Conservation (phyloP, 2,329 filamentous ascomycete genomes). For the Botrytis deweyae region DNA sequence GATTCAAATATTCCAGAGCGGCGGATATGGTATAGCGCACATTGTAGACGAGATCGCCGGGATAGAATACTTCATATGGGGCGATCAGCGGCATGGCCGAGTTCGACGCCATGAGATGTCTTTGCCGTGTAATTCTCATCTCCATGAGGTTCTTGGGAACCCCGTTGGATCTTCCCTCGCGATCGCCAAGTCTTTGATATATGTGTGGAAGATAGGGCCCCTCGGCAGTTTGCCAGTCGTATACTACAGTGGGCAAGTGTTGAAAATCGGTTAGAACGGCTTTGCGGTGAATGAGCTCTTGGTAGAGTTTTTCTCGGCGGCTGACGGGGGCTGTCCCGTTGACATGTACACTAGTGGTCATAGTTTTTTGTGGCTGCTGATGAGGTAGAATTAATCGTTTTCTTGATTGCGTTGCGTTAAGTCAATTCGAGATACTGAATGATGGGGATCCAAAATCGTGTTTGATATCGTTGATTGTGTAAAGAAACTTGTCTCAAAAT, state of each 20-base stretch:
- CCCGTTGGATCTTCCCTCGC: background rate
- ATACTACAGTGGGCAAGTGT: background rate
- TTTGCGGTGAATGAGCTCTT: background rate
- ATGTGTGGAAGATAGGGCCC: background rate
- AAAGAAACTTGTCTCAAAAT: background rate
- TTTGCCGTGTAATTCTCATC: background rate
- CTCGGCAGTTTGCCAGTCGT: background rate
- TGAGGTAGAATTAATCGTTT: background rate
- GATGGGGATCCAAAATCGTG: background rate
- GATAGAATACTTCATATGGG: background rate
- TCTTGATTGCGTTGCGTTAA: background rate
- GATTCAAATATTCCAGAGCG: background rate
- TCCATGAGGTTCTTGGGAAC: background rate
- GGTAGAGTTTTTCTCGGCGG: background rate
- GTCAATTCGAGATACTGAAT: background rate
- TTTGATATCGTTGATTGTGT: background rate
- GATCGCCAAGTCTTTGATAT: background rate
- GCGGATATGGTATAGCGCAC: background rate
- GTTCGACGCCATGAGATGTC: background rate
- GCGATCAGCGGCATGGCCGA: background rate
- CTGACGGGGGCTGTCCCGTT: background rate
- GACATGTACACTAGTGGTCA: background rate
- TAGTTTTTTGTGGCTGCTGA: background rate
- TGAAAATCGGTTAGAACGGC: background rate
- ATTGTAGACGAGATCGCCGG: background rate